Evolutionary conservation across 1,139 yeast species (phyloP).

Genomic region (Geotrichum citri-aurantii): DNA sequence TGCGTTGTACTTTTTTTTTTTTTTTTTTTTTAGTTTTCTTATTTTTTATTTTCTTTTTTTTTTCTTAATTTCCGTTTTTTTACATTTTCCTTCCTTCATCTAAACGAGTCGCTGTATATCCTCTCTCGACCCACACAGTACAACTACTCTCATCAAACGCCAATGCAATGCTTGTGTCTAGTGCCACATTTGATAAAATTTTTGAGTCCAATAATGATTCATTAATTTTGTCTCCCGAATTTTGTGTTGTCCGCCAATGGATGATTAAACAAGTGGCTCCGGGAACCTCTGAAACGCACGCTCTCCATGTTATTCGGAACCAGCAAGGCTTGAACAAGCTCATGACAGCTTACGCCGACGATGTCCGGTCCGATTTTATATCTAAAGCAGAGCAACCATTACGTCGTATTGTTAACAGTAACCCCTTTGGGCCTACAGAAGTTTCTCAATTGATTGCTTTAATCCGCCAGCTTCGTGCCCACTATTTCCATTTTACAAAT

Average conservation of each 20-base stretch:
- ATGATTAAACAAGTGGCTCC: slow-evolving; percentile 6
- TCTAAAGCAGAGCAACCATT: neutral
- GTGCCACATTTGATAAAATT: neutral
- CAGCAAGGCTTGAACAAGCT: neutral
- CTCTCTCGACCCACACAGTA: neutral
- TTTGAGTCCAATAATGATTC: neutral
- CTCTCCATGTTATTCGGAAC: neutral
- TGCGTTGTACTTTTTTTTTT: slow-evolving; percentile 1
- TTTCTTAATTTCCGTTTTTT: too few relatives aligned
- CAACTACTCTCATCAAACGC: neutral
- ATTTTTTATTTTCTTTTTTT: neutral
- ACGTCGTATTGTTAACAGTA: neutral
- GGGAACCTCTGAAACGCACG: neutral
- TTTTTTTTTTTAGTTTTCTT: neutral
- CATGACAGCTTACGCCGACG: slow-evolving; percentile 4
- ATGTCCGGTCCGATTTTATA: slow-evolving; percentile 11
- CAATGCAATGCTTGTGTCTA: neutral
- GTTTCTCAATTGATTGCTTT: neutral
- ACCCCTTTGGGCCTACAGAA: slow-evolving; percentile 2
- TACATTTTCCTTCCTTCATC: neutral
- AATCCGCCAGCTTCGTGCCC: slow-evolving; percentile 23
- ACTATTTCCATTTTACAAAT: slow-evolving; percentile 19
- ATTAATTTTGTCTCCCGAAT: neutral
- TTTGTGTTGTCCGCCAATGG: slow-evolving; percentile 7
- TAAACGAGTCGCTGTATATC: neutral